Conservation (phyloP, 2,329 filamentous ascomycete genomes). For the Neofusicoccum sp. region DNA sequence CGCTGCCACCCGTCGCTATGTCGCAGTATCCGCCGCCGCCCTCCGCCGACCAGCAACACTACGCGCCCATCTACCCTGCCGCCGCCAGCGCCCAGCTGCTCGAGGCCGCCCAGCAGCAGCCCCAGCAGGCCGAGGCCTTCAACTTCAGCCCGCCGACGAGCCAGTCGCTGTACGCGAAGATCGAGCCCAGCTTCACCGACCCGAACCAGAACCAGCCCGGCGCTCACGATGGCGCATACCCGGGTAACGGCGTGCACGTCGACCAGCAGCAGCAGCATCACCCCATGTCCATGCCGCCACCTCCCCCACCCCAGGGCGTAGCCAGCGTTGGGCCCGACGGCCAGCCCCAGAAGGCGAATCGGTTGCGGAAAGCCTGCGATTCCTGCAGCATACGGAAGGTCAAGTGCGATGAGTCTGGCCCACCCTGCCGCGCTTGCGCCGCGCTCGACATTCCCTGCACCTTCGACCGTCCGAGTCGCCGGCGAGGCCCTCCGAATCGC, state of each 20-base stretch:
- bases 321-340: conserved; percentile 11
- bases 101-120: conserved; percentile 22
- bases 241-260: conserved; percentile 16
- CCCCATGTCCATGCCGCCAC: conserved; percentile 18
- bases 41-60: conserved; percentile 34
- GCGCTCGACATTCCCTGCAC: conserved; percentile 69
- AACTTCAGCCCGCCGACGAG: conserved; percentile 18
- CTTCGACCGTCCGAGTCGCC: conserved; percentile 64
- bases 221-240: conserved; percentile 13
- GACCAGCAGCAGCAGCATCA: conserved; percentile 19
- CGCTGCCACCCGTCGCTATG: conserved; percentile 13
- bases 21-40: conserved; percentile 32
- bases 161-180: conserved; percentile 26
- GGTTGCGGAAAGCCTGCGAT: conserved; percentile 45
- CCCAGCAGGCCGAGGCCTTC: conserved; percentile 22
- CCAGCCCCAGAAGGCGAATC: conserved; percentile 37
- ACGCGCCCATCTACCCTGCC: conserved; percentile 37
- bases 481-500: conserved; percentile 66
- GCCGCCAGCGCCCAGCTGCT: conserved; percentile 27
- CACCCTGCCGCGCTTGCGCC: conserved; percentile 66
- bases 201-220: conserved; percentile 17
- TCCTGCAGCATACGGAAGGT: conserved; percentile 47
- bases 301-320: conserved; percentile 17
- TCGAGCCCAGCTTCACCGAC: conserved; percentile 22
- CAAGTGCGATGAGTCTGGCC: conserved; percentile 66